Evolutionary conservation across 257 asterid genomes (phyloP), one percentile per base, ranked within the genome.

Genomic region (Ilex aquifolium): DNA sequence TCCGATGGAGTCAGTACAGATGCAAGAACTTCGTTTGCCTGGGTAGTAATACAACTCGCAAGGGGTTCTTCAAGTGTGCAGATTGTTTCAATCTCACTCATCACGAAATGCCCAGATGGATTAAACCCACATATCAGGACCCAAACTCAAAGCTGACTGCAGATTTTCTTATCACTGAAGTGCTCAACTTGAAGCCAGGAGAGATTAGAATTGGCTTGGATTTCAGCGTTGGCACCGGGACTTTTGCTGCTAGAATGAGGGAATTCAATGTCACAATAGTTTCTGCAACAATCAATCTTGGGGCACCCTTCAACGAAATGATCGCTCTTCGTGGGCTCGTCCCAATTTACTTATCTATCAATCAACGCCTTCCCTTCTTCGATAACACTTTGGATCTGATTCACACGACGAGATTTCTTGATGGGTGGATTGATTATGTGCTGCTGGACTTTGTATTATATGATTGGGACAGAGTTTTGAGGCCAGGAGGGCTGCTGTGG

Each of bases 401-500:
- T 44, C 93, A 85, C 74, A 77, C 88, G 4, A 87, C 87, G 0
- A 68, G 90, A 64, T 83, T 85, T 63, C 74, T 87, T 4, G 87
- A 83, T 32, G 93, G 93, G 0, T 88, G 94, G 93, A 83, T 83
- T 13, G 88, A 85, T 42, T 74, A 81, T 0, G 82, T 76, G 68
- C 63, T 85, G 57, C 70, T 85, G 62, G 94, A 79, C 44, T 88
- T 88, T 31, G 62, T 83, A 65, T 17, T 87, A 68, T 79, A 79
- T 32, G 90, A 87, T 31, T 85, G 87, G 82, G 90, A 87, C 63
- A 66, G 90, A 56, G 91, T 83, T 15, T 53, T 87, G 81, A 84
- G 88, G 81, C 92, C 95, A 0, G 95, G 90, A 12, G 95, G 86
- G 46, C 29, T 87, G 53, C 31, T 87, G 56, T 80, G 95, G 90